A percentile compares a stretch with the other conserved stretches of the same genome.
Evolutionary conservation across 768 basidiomycete genomes (phyloP).

Genomic region (Dentipellis fragilis): DNA sequence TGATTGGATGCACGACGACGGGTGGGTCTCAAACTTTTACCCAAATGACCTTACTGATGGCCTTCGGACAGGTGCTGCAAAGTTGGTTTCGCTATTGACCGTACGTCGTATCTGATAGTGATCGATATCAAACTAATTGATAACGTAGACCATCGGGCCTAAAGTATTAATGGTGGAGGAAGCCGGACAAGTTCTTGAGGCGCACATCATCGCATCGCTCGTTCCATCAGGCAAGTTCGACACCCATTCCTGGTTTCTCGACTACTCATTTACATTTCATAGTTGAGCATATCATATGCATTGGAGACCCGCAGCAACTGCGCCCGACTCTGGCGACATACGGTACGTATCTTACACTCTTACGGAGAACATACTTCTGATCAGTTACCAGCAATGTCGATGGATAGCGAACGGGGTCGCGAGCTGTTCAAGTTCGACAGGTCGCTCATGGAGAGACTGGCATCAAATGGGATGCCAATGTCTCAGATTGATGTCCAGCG

Average conservation of each 20-base stretch:
- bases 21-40: slow-evolving; percentile 29
- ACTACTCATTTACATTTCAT: slow-evolving; percentile 12
- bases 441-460: slow-evolving; percentile 68
- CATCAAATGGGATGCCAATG: slow-evolving; percentile 48
- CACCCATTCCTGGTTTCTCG: not conserved
- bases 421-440: slow-evolving; percentile 51
- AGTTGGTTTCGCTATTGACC: slow-evolving; percentile 45
- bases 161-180: slow-evolving; percentile 67
- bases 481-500: slow-evolving; percentile 63
- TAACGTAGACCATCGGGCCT: slow-evolving; percentile 44
- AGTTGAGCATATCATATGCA: slow-evolving; percentile 65
- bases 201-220: slow-evolving; percentile 57
- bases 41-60: not conserved
- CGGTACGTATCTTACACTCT: slow-evolving; percentile 22
- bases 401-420: slow-evolving; percentile 51
- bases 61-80: slow-evolving; percentile 47
- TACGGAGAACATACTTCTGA: not conserved
- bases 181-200: slow-evolving; percentile 75
- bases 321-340: slow-evolving; percentile 59
- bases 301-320: slow-evolving; percentile 74
- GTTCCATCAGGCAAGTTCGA: slow-evolving; percentile 29
- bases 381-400: slow-evolving; percentile 43
- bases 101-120: slow-evolving; percentile 22
- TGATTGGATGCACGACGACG: slow-evolving; percentile 73
- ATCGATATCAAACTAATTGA: too few species aligned